phyloP scores from a whole-genome alignment of 2,329 filamentous ascomycete species.

The Penicillium sp. region DNA sequence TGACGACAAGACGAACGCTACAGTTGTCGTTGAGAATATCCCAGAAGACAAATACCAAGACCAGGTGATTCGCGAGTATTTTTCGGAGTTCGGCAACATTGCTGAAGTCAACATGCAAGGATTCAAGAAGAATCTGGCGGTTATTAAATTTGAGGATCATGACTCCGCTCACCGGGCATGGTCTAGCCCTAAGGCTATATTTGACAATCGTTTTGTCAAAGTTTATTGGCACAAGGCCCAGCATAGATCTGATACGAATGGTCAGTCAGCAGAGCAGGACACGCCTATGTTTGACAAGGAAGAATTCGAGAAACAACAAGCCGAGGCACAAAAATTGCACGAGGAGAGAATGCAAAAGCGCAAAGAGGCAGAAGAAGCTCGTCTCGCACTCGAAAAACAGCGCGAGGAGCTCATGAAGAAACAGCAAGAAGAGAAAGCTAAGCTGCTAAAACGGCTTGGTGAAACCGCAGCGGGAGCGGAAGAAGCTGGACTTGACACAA shows the following conservation, averaged over 20 bases:
- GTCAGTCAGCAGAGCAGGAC: constrained; percentile 25
- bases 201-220: constrained; percentile 63
- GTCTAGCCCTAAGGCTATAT: constrained; percentile 59
- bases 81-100: constrained; percentile 56
- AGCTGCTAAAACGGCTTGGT: constrained; percentile 47
- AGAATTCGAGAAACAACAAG: constrained; percentile 53
- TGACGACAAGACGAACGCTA: constrained; percentile 51
- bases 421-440: constrained; percentile 53
- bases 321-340: constrained; percentile 53
- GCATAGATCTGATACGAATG: constrained; percentile 28
- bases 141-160: constrained; percentile 53
- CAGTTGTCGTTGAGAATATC: constrained; percentile 59
- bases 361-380: constrained; percentile 50
- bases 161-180: constrained; percentile 53
- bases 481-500: constrained; percentile 4
- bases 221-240: constrained; percentile 58
- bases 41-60: constrained; percentile 56
- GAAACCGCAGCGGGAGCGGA: constrained; percentile 21
- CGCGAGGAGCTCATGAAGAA: constrained; percentile 48
- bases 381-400: constrained; percentile 52
- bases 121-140: constrained; percentile 51
- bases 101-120: constrained; percentile 52
- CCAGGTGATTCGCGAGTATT: constrained; percentile 52
- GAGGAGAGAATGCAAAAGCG: constrained; percentile 53
- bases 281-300: constrained; percentile 50